A percentile compares a stretch with the other conserved stretches of the same genome.
Evolutionary conservation across 1,284 basidiomycete genomes (phyloP).

Genomic region (Sporisorium iseilematis-ciliati): DNA sequence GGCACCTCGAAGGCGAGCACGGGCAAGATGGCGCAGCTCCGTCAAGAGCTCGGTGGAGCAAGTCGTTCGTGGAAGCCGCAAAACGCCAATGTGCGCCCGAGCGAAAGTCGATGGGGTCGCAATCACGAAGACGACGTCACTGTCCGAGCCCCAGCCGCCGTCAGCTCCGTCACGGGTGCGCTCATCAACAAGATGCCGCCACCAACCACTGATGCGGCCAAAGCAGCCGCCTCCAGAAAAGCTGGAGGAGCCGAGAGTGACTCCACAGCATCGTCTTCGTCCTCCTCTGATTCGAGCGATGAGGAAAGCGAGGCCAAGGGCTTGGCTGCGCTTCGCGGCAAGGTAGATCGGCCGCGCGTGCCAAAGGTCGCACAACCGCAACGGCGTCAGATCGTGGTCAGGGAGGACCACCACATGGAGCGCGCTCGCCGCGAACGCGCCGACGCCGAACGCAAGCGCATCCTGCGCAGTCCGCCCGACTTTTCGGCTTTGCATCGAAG

Average conservation of each 20-base stretch:
- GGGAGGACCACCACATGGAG: slow-evolving; percentile 73
- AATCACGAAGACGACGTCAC: slow-evolving; percentile 56
- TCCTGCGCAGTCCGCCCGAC: slow-evolving; percentile 84
- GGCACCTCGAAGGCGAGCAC: slow-evolving; percentile 33
- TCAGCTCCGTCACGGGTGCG: slow-evolving; percentile 59
- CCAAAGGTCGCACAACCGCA: slow-evolving; percentile 72
- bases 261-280: slow-evolving; percentile 62
- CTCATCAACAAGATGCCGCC: slow-evolving; percentile 44
- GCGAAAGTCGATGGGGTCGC: slow-evolving; percentile 40
- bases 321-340: slow-evolving; percentile 74
- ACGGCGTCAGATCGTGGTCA: slow-evolving; percentile 78
- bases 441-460: slow-evolving; percentile 70
- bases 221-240: slow-evolving; percentile 30
- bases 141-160: slow-evolving; percentile 55
- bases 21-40: slow-evolving; percentile 53
- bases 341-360: slow-evolving; percentile 45
- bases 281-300: slow-evolving; percentile 70
- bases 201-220: slow-evolving; percentile 27
- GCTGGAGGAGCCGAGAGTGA: slow-evolving; percentile 33
- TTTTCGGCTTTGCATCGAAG: slow-evolving; percentile 81
- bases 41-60: slow-evolving; percentile 52
- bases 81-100: slow-evolving; percentile 44
- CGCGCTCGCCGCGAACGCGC: slow-evolving; percentile 48
- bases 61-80: slow-evolving; percentile 44
- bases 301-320: slow-evolving; percentile 73